Evolutionary conservation across 2,329 filamentous ascomycete genomes (phyloP), one percentile per base, ranked within the genome.

Genomic region (Diatrype stigma): DNA sequence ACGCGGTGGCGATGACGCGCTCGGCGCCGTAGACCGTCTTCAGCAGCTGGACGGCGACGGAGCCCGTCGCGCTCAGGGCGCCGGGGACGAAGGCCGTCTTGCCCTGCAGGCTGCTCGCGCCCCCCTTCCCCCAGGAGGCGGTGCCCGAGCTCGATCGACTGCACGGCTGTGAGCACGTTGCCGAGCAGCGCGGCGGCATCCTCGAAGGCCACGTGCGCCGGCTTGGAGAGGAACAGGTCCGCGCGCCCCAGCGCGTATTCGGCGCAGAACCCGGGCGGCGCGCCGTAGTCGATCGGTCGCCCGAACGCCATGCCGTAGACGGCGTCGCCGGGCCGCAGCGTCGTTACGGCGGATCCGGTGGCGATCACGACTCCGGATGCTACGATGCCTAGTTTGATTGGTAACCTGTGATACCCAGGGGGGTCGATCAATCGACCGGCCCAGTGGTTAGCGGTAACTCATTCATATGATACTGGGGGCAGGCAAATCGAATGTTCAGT

Each of bases 11-110:
- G 44, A 82, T 74, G 49, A 82, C 66, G 45, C 67, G 71, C 0
- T 61, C 61, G 1, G 73, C 79, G 0, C 73, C 69, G 45, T 77
- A 80, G 2, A 75, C 68, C 28, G 77, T 75, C 56, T 76, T 78
- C 3, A 77, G 73, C 2, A 81, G 60, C 61, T 82, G 78, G 23
- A 75, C 69, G 0, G 66, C 74, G 23, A 73, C 62, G 2, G 70
- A 66, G 0, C 79, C 78, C 0, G 72, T 74, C 1, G 71, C 75
- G 48, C 77, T 73, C 35, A 82, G 68, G 0, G 72, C 79, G 2
- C 67, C 79, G 0, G 76, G 70, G 6, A 82, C 67, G 51, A 77
- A 78, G 1, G 78, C 76, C 2, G 76, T 79, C 63, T 76, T 78
- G 8, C 76, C 77, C 19, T 70, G 62, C 0, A 82, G 69, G 17